A percentile compares a stretch with the other conserved stretches of the same genome.
phyloP scores from a whole-genome alignment of 2,329 filamentous ascomycete genomes.

The Penicillium sp. region DNA sequence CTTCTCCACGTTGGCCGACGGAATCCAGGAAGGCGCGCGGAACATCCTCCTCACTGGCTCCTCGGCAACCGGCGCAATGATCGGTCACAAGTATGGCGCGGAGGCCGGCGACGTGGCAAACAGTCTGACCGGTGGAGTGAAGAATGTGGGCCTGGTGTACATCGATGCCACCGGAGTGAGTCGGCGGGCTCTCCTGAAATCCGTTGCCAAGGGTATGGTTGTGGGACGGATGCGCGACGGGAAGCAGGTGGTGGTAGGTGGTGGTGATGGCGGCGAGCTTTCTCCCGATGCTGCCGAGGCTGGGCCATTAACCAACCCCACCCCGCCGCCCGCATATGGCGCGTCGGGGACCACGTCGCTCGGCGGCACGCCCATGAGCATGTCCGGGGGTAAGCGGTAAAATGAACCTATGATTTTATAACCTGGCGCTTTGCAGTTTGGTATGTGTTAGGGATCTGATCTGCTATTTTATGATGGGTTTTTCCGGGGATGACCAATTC shows the following conservation, averaged over 20 bases:
- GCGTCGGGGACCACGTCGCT: constrained; percentile 36
- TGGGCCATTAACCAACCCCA: constrained; percentile 35
- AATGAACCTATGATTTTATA: neutral
- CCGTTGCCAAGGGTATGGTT: constrained; percentile 90
- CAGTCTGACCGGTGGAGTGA: constrained; percentile 79
- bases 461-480: neutral
- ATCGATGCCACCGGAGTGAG: constrained; percentile 95
- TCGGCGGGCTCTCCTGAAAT: constrained; percentile 84
- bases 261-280: constrained; percentile 46
- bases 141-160: constrained; percentile 95
- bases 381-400: constrained; percentile 36
- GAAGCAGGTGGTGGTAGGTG: constrained; percentile 49
- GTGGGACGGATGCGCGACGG: constrained; percentile 51
- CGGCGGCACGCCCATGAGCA: constrained; percentile 25
- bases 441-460: neutral
- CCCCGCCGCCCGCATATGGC: constrained; percentile 44
- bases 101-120: constrained; percentile 79
- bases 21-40: constrained; percentile 82
- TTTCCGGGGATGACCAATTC: neutral
- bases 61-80: constrained; percentile 77
- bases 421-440: neutral
- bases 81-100: constrained; percentile 82
- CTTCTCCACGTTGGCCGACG: constrained; percentile 90
- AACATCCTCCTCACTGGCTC: constrained; percentile 73
- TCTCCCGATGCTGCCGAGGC: constrained; percentile 24